Conservation (phyloP, 768 basidiomycete species). For the Trametes gibbosa region DNA sequence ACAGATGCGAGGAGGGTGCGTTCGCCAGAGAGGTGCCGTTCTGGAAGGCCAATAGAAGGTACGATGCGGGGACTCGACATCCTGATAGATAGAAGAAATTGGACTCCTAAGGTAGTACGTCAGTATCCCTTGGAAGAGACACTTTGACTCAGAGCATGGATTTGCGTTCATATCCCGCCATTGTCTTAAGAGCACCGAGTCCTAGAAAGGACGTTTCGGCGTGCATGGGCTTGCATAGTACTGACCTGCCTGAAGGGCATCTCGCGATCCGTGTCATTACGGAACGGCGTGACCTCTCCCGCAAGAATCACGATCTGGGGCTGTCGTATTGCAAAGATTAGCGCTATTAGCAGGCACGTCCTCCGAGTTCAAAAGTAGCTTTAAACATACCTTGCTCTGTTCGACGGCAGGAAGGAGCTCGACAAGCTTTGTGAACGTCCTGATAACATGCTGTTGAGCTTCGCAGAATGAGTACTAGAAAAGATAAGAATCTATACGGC, state of each 20-base stretch:
- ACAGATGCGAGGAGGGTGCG: slow-evolving; percentile 55
- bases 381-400: slow-evolving; percentile 45
- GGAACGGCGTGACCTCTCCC: slow-evolving; percentile 58
- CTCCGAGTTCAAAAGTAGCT: background rate
- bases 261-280: slow-evolving; percentile 87
- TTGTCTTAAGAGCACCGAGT: too few relatives aligned
- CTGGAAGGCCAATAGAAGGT: slow-evolving; percentile 59
- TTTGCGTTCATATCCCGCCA: background rate
- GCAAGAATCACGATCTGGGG: slow-evolving; percentile 69
- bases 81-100: slow-evolving; percentile 90
- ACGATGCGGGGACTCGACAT: slow-evolving; percentile 69
- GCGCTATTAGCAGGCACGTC: background rate
- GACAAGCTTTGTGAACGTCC: slow-evolving; percentile 52
- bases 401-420: slow-evolving; percentile 48
- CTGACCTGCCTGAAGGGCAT: slow-evolving; percentile 55
- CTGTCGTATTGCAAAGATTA: slow-evolving; percentile 32
- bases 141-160: slow-evolving; percentile 9
- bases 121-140: slow-evolving; percentile 17
- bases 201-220: too few relatives aligned
- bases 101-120: slow-evolving; percentile 48
- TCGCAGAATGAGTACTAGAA: background rate
- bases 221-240: too few relatives aligned
- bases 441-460: slow-evolving; percentile 53
- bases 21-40: slow-evolving; percentile 44
- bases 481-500: background rate